Conservation (phyloP, 352 stramenopile species). For the Phytophthora ohioensis region DNA sequence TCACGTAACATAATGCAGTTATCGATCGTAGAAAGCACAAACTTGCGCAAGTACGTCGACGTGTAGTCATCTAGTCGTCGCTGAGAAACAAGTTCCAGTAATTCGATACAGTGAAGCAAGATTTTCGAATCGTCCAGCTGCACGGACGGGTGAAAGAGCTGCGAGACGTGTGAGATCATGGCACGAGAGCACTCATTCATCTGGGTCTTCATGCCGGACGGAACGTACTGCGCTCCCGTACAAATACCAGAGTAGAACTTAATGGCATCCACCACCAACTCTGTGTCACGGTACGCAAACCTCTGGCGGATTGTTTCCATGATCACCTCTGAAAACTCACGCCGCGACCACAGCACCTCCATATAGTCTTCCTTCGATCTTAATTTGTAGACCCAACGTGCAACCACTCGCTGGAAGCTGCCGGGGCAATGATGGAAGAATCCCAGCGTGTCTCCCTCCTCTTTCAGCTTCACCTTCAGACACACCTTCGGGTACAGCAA, state of each 20-base stretch:
- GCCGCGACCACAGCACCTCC: conserved; percentile 79
- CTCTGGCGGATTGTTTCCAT: conserved; percentile 90
- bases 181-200: conserved; percentile 84
- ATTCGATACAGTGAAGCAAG: conserved; percentile 85
- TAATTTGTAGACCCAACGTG: conserved; percentile 89
- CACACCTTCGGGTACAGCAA: conserved; percentile 89
- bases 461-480: conserved; percentile 87
- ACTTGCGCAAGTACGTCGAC: conserved; percentile 87
- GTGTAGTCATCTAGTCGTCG: conserved; percentile 86
- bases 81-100: conserved; percentile 88
- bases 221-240: conserved; percentile 76
- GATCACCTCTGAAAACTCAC: conserved; percentile 85
- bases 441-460: conserved; percentile 76
- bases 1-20: conserved; percentile 82
- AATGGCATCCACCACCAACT: conserved; percentile 86
- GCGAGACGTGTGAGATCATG: conserved; percentile 91
- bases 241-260: conserved; percentile 91
- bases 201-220: conserved; percentile 78
- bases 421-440: conserved; percentile 91
- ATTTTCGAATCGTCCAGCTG: conserved; percentile 87
- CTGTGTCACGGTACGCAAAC: conserved; percentile 86
- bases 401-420: conserved; percentile 88
- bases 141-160: conserved; percentile 88
- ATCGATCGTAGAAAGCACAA: conserved; percentile 86
- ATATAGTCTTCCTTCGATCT: conserved; percentile 84